Conservation (phyloP, 2,329 filamentous ascomycete genomes). For the Trichophyton mentagrophytes region DNA sequence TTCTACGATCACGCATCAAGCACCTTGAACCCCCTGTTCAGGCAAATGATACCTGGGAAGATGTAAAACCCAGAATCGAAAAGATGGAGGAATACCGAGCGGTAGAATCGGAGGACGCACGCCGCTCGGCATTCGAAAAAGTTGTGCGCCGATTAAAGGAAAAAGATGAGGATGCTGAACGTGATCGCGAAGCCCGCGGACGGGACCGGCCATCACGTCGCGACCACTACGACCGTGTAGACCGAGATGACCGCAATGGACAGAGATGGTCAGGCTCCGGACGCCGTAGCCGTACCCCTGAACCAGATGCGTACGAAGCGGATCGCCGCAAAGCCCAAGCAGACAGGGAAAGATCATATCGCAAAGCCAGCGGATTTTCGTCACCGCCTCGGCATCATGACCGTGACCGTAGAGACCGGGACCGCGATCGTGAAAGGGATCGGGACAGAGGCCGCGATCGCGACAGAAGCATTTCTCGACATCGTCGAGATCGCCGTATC, state of each 20-base stretch:
- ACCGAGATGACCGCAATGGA: constrained; percentile 25
- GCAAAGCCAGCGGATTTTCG: constrained; percentile 57
- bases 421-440: constrained; percentile 23
- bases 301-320: constrained; percentile 86
- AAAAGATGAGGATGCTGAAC: constrained; percentile 70
- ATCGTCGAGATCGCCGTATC: constrained; percentile 70
- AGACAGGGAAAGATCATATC: constrained; percentile 85
- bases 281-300: constrained; percentile 73
- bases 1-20: constrained; percentile 74
- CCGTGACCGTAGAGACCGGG: constrained; percentile 12
- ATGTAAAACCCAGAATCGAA: constrained; percentile 65
- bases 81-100: constrained; percentile 74
- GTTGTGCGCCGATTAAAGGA: constrained; percentile 81
- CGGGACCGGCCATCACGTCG: constrained; percentile 39
- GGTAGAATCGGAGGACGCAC: constrained; percentile 68
- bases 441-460: constrained; percentile 31
- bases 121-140: constrained; percentile 79
- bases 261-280: constrained; percentile 28
- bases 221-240: constrained; percentile 32
- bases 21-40: constrained; percentile 75
- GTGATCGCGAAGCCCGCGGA: constrained; percentile 46
- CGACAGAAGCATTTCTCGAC: constrained; percentile 30
- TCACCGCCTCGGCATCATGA: constrained; percentile 27
- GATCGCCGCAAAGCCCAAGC: constrained; percentile 88
- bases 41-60: constrained; percentile 72